Evolutionary conservation across 768 basidiomycete genomes (phyloP), one percentile per base, ranked within the genome.

Genomic region (Lactifluus volemus): DNA sequence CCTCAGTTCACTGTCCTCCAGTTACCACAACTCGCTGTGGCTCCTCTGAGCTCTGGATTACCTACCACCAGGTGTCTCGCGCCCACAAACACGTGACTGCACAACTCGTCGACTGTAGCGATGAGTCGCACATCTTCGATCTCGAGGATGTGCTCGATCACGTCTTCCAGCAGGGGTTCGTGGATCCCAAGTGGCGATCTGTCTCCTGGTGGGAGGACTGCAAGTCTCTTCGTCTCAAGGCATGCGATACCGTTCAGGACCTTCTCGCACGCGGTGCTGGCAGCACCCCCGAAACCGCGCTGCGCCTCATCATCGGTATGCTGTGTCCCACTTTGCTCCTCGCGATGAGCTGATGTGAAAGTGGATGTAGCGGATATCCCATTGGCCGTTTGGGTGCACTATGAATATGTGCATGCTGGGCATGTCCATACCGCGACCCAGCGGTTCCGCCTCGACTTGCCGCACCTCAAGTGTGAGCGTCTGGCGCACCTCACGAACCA

Each of bases 141-240:
- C 67, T 81, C 59, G 79, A 80, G 66, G 79, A 79, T 58, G 75
- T 80, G 9, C 73, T 81, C 39, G 78, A 80, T 30, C 75, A 75
- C 54, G 68, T 71, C 48, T 80, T 79, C 70, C 67, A 70, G 55
- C 77, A 78, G 61, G 79, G 79, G 25, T 80, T 76, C 62, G 72
- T 81, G 17, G 78, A 80, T 39, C 67, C 77, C 21, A 75, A 74
- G 68, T 70, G 74, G 55, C 71, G 77, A 49, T 70, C 79, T 5
- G 65, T 73, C 9, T 69, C 75, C 5, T 79, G 75, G 73, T 81
- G 77, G 77, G 78, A 78, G 69, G 73, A 71, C 47, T 70, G 70
- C 49, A 70, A 75, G 48, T 77, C 75, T 2, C 64, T 67, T 19
- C 73, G 73, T 52, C 70, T 79, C 49, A 74, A 73, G 57, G 67